These are phyloP conservation scores for Hypoxylon rubiginosum DNA, from an alignment of 2,329 filamentous ascomycete species.

Conservation along the genomic window DNA sequence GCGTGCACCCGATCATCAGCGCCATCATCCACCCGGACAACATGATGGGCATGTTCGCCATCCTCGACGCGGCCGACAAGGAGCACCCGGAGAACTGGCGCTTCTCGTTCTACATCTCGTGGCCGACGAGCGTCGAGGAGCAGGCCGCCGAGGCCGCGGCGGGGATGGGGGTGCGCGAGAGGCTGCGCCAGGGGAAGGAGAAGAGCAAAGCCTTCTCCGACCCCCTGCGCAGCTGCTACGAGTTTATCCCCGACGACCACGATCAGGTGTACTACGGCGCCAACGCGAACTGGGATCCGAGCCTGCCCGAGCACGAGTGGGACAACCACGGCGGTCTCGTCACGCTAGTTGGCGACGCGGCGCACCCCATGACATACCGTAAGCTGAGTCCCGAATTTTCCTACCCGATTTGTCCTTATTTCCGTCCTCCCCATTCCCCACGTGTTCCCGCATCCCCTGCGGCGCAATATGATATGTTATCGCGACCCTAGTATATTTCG, in stretches of 20 bases:
- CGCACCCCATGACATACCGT: conserved; percentile 55
- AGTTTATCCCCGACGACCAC: conserved; percentile 50
- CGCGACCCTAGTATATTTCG: background rate
- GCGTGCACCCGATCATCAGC: conserved; percentile 60
- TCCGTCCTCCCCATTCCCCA: background rate
- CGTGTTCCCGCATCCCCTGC: background rate
- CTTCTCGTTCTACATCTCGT: conserved; percentile 64
- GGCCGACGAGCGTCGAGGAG: conserved; percentile 55
- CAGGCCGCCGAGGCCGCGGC: conserved; percentile 54
- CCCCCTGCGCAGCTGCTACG: conserved; percentile 59
- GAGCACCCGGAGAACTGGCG: conserved; percentile 58
- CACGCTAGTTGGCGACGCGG: conserved; percentile 53
- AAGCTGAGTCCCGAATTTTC: conserved; percentile 25
- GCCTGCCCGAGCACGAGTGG: conserved; percentile 49
- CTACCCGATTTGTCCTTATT: background rate
- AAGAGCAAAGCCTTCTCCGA: conserved; percentile 56
- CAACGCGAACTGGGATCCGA: conserved; percentile 52
- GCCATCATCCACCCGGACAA: conserved; percentile 59
- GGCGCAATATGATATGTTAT: background rate
- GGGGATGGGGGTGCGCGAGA: conserved; percentile 53
- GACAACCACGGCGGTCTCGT: conserved; percentile 50
- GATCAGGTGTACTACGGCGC: conserved; percentile 49
- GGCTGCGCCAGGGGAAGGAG: conserved; percentile 57
- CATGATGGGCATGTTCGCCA: conserved; percentile 60
- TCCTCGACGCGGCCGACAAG: conserved; percentile 56